Evolutionary conservation across 345 rosid species (phyloP), one percentile per base, ranked within the genome.

Genomic region (Populus tremula): DNA sequence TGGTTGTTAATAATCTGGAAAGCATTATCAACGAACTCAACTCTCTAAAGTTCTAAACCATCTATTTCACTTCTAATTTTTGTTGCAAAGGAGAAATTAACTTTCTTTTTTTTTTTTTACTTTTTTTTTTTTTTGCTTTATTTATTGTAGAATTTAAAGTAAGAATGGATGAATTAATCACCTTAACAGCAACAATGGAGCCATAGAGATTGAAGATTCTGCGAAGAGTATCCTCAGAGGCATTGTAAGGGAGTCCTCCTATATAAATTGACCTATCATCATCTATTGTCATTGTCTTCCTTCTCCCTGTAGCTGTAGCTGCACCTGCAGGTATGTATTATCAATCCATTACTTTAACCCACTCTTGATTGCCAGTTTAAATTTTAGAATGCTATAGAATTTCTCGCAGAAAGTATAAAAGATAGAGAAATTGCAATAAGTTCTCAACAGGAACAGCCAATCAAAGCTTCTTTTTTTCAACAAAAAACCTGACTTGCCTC

Each of bases 211-310:
- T 69, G 90, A 94, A 94, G 61, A 82, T 82, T 17, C 86, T 86
- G 82, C 91, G 95, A 81, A 93, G 76, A 79, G 87, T 76, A 59
- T 88, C 90, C 71, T 95, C 98, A 50, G 78, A 85, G 81, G 94
- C 83, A 77, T 80, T 84, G 88, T 89, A 92, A 12, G 99, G 92
- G 12, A 95, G 90, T 50, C 97, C 94, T 38, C 98, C 99, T 17
- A 95, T 96, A 86, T 95, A 95, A 49, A 95, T 94, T 33, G 97
- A 93, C 76, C 87, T 90, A 0, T 77, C 89, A 76, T 88, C 99
- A 91, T 93, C 97, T 71, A 95, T 76, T 82, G 97, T 90, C 99
- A 94, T 94, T 53, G 68, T 49, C 25, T 53, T 31, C 6, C 25
- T 69, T 27, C 35, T 10, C 47, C 16, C 35, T 31, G 47, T 41